Percentiles rank a stretch among this genome's conserved stretches.
Conservation (phyloP, 2,329 filamentous ascomycete genomes). For the Xylariaceae sp. region DNA sequence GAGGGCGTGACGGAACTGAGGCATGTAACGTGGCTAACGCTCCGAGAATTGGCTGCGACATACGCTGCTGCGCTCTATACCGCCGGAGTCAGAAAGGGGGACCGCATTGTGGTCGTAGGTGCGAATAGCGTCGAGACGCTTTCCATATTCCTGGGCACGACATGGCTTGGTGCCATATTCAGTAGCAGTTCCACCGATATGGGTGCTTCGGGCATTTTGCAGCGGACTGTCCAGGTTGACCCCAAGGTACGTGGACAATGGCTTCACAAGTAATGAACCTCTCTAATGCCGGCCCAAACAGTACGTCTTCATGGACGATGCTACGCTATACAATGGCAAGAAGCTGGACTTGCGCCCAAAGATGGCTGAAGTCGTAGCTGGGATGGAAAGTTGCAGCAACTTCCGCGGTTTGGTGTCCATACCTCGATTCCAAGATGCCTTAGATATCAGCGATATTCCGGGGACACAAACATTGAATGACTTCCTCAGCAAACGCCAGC, state of each 20-base stretch:
- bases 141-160: conserved; percentile 63
- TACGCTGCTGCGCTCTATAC: conserved; percentile 63
- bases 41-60: conserved; percentile 53
- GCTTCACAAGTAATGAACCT: neutral
- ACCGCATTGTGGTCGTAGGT: conserved; percentile 69
- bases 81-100: conserved; percentile 62
- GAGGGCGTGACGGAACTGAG: conserved; percentile 56
- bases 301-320: conserved; percentile 80
- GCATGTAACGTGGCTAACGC: conserved; percentile 61
- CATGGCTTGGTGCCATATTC: conserved; percentile 69
- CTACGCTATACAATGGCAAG: conserved; percentile 73
- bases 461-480: conserved; percentile 39
- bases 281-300: conserved; percentile 22
- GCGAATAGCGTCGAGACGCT: conserved; percentile 72
- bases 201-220: conserved; percentile 71
- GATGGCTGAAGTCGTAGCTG: conserved; percentile 60
- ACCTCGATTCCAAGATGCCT: conserved; percentile 57
- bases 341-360: conserved; percentile 65
- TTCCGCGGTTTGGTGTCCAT: conserved; percentile 63
- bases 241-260: conserved; percentile 49
- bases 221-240: conserved; percentile 67
- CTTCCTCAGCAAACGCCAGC: conserved; percentile 38
- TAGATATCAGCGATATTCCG: conserved; percentile 53
- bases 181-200: conserved; percentile 76
- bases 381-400: conserved; percentile 54